A percentile compares a stretch with the other conserved stretches of the same genome.
Evolutionary conservation across 2,329 filamentous ascomycete genomes (phyloP).

Genomic region (Cladobotryum protrusum): DNA sequence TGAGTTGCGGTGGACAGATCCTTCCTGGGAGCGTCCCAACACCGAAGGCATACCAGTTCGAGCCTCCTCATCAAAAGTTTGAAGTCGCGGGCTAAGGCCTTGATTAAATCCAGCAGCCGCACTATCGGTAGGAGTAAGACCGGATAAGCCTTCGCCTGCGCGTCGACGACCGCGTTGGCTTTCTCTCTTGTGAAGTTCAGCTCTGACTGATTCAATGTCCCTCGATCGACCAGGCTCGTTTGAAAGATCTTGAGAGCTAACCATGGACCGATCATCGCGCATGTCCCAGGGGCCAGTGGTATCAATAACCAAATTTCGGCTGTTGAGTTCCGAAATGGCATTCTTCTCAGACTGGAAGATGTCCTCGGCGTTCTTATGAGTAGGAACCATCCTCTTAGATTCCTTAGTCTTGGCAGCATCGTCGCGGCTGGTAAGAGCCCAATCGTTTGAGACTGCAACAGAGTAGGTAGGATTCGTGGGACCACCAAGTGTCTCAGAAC

Average conservation of each 20-base stretch:
- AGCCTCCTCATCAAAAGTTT: constrained; percentile 39
- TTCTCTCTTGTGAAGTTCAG: constrained; percentile 32
- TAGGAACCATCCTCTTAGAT: constrained; percentile 58
- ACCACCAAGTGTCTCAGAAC: constrained; percentile 53
- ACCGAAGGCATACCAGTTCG: constrained; percentile 28
- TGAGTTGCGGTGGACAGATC: not conserved
- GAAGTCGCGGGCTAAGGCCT: constrained; percentile 26
- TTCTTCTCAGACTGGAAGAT: constrained; percentile 33
- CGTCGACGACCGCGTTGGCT: constrained; percentile 45
- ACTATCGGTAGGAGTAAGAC: constrained; percentile 24
- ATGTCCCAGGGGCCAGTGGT: constrained; percentile 20
- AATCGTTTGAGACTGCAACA: constrained; percentile 64
- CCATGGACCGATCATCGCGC: constrained; percentile 12
- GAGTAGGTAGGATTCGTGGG: constrained; percentile 75
- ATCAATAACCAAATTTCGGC: constrained; percentile 24
- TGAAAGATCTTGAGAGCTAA: constrained; percentile 20
- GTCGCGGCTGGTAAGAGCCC: constrained; percentile 58
- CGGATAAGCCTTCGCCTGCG: constrained; percentile 40
- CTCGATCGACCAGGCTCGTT: constrained; percentile 31
- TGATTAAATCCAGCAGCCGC: constrained; percentile 20
- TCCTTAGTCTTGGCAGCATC: constrained; percentile 56
- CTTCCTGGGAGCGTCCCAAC: constrained; percentile 24
- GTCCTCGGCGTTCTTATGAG: constrained; percentile 22
- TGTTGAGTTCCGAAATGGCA: constrained; percentile 41
- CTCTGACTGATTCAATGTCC: constrained; percentile 34